Evolutionary conservation across 257 asterid genomes (phyloP).

Genomic region (Solanum chaucha): DNA sequence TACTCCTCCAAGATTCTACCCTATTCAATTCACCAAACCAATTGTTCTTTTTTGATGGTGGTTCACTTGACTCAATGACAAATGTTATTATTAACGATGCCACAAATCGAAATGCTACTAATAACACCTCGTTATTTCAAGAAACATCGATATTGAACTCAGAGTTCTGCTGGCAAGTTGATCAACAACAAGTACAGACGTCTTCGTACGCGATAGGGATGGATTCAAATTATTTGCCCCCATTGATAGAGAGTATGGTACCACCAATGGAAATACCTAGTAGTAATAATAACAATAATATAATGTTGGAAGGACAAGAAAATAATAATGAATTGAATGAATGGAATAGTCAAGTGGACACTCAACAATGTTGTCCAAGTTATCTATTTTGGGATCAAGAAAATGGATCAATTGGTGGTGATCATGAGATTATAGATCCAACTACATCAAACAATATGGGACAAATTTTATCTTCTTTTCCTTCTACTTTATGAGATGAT

Average conservation of each 20-base stretch:
- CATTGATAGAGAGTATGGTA: constrained; percentile 37
- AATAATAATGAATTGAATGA: constrained; percentile 36
- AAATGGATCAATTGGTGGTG: constrained; percentile 40
- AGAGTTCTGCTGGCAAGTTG: constrained; percentile 42
- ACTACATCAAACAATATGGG: constrained; percentile 30
- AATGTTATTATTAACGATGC: neutral
- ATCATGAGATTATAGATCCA: constrained; percentile 22
- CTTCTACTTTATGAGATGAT: constrained; percentile 35
- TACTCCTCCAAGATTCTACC: constrained; percentile 22
- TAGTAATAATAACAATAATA: constrained; percentile 3
- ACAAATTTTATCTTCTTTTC: constrained; percentile 39
- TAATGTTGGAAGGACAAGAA: constrained; percentile 1
- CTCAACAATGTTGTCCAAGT: constrained; percentile 44
- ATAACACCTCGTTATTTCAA: constrained; percentile 28
- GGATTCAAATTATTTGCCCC: constrained; percentile 27
- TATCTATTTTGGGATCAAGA: constrained; percentile 67
- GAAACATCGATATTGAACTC: constrained; percentile 14
- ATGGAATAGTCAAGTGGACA: constrained; percentile 33
- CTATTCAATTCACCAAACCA: constrained; percentile 22
- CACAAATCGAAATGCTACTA: neutral
- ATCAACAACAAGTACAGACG: constrained; percentile 11
- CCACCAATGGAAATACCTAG: constrained; percentile 26
- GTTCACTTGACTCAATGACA: constrained; percentile 5
- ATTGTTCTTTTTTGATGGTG: constrained; percentile 48
- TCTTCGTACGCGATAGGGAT: neutral